Conservation (phyloP, 768 basidiomycete genomes). For the Leccinum truebloodii region DNA sequence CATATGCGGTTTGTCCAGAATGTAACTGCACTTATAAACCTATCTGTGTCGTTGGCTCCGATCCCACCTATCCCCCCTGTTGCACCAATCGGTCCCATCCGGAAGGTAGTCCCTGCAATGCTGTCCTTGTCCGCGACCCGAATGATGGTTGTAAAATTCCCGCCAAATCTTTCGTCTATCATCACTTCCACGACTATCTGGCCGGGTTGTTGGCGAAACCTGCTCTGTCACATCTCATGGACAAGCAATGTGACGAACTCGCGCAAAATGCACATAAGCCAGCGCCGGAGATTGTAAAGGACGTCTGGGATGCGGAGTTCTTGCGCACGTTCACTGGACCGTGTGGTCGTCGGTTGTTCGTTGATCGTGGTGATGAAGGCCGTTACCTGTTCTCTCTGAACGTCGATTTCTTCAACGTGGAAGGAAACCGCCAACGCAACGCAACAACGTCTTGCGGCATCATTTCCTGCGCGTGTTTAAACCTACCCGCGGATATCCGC, state of each 20-base stretch:
- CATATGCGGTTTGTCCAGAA: not conserved
- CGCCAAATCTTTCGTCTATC: not conserved
- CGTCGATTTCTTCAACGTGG: slow-evolving; percentile 37
- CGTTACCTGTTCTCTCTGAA: slow-evolving; percentile 23
- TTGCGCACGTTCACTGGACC: not conserved
- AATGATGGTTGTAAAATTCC: not conserved
- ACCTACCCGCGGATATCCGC: slow-evolving; percentile 32
- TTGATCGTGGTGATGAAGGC: not conserved
- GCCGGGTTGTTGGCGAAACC: not conserved
- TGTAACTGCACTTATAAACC: not conserved
- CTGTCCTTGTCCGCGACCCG: not conserved
- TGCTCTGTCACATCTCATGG: not conserved
- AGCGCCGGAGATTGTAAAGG: not conserved
- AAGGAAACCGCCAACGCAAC: slow-evolving; percentile 28
- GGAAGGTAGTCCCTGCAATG: not conserved
- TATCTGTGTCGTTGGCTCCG: not conserved
- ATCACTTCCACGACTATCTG: not conserved
- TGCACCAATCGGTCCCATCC: not conserved
- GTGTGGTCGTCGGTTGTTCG: not conserved
- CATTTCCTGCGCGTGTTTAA: slow-evolving; percentile 34
- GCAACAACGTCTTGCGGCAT: slow-evolving; percentile 32
- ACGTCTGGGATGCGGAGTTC: not conserved
- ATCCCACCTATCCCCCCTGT: not conserved
- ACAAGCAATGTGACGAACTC: not conserved
- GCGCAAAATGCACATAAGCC: not conserved